Evolutionary conservation across 2,329 filamentous ascomycete genomes (phyloP).

Genomic region (Fusarium napiforme): DNA sequence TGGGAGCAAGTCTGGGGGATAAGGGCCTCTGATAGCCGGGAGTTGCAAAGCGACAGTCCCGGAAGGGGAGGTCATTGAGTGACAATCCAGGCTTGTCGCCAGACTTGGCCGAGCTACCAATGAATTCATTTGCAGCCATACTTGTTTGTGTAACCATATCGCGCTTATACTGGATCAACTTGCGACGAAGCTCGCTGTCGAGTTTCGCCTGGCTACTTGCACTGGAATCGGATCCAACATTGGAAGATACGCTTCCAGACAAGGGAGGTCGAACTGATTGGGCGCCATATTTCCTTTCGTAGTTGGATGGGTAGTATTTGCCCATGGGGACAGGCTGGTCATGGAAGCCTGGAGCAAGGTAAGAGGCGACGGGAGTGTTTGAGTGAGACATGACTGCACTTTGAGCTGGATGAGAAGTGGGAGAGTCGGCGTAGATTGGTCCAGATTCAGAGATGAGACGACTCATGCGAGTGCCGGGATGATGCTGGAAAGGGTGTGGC

Average conservation of each 20-base stretch:
- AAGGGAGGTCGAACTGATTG: conserved; percentile 39
- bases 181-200: conserved; percentile 60
- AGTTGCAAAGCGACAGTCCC: conserved; percentile 53
- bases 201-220: conserved; percentile 22
- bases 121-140: conserved; percentile 60
- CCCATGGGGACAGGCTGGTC: conserved; percentile 64
- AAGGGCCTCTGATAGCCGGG: conserved; percentile 57
- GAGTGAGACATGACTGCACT: conserved; percentile 37
- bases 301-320: conserved; percentile 73
- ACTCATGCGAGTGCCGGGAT: conserved; percentile 52
- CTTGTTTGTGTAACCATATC: conserved; percentile 70
- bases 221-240: conserved; percentile 52
- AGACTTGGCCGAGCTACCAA: conserved; percentile 44
- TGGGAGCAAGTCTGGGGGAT: conserved; percentile 62
- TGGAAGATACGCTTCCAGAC: conserved; percentile 45
- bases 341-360: conserved; percentile 61
- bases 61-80: conserved; percentile 50
- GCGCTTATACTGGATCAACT: conserved; percentile 67
- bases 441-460: conserved; percentile 50
- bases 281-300: conserved; percentile 56
- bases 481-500: conserved; percentile 62
- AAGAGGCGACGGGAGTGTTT: conserved; percentile 61
- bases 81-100: conserved; percentile 45
- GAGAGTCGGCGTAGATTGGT: conserved; percentile 42
- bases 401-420: conserved; percentile 44